A percentile compares a stretch with the other conserved stretches of the same genome.
Evolutionary conservation across 352 stramenopile species (phyloP).

Genomic region (Globisporangium sylvaticum): DNA sequence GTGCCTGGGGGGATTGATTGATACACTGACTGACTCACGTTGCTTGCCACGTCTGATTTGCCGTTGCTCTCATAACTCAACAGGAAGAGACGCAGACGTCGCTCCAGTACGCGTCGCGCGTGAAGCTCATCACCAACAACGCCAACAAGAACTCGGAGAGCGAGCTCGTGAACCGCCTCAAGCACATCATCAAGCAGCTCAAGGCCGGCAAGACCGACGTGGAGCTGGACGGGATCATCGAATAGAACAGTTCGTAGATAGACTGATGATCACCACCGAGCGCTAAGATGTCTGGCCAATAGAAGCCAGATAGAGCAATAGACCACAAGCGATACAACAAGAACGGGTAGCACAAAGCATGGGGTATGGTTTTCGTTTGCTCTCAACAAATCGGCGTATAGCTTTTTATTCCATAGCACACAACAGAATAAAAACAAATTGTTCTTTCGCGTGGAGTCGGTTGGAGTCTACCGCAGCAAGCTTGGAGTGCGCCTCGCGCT

Average conservation of each 20-base stretch:
- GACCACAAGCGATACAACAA: slow-evolving; percentile 3
- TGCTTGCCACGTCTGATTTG: neutral
- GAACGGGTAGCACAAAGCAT: slow-evolving; percentile 12
- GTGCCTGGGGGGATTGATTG: slow-evolving; percentile 8
- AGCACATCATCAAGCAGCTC: slow-evolving; percentile 81
- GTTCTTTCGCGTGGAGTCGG: slow-evolving; percentile 10
- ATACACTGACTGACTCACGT: slow-evolving; percentile 1
- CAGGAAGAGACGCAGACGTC: slow-evolving; percentile 84
- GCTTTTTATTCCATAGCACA: slow-evolving; percentile 45
- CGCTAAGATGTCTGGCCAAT: neutral
- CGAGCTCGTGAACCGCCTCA: slow-evolving; percentile 78
- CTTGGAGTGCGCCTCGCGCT: neutral
- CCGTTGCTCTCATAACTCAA: neutral
- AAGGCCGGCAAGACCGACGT: slow-evolving; percentile 60
- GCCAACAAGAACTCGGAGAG: slow-evolving; percentile 86
- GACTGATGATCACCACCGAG: neutral
- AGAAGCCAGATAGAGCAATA: neutral
- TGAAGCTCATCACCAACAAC: slow-evolving; percentile 89
- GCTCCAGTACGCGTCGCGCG: slow-evolving; percentile 74
- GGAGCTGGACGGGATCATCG: slow-evolving; percentile 60
- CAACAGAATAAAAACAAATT: slow-evolving; percentile 31
- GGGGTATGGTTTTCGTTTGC: slow-evolving; percentile 21
- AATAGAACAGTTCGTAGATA: slow-evolving; percentile 18
- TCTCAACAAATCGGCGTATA: slow-evolving; percentile 88
- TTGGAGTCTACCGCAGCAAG: slow-evolving; percentile 17